A percentile compares a stretch with the other conserved stretches of the same genome.
phyloP scores from a whole-genome alignment of 495 filamentous ascomycete genomes.

The Neurospora sp. region DNA sequence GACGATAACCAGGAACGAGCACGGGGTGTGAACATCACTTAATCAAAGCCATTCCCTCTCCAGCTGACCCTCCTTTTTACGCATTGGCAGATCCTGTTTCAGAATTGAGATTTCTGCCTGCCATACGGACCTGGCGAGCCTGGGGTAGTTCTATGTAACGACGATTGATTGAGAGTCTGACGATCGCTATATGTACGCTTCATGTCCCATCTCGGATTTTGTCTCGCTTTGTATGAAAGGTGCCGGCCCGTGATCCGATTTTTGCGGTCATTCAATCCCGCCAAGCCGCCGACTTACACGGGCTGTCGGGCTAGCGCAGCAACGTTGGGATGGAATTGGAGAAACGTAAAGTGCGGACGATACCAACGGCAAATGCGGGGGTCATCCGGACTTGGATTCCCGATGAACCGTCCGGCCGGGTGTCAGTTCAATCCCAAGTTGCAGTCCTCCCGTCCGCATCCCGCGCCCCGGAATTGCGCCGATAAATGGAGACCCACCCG shows the following conservation, averaged over 20 bases:
- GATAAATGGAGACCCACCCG: background rate
- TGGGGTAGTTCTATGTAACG: background rate
- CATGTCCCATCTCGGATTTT: background rate
- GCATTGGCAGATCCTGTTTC: background rate
- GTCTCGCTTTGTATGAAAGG: background rate
- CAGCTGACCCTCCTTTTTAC: background rate
- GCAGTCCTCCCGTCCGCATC: background rate
- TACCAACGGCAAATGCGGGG: background rate
- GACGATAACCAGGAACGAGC: background rate
- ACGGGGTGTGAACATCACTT: background rate
- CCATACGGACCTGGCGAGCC: background rate
- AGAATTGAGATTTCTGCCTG: background rate
- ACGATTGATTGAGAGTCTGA: background rate
- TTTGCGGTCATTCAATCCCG: background rate
- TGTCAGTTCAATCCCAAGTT: background rate
- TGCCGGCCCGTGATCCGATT: background rate
- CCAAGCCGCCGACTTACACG: background rate
- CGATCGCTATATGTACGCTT: background rate
- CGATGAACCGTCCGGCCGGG: background rate
- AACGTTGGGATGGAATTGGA: background rate
- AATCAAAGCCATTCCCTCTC: background rate
- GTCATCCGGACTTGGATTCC: background rate
- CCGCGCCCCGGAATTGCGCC: background rate
- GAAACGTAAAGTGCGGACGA: background rate
- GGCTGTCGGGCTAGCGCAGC: background rate